phyloP scores from a whole-genome alignment of 2,329 filamentous ascomycete genomes.

The Verticillium klebahnii region DNA sequence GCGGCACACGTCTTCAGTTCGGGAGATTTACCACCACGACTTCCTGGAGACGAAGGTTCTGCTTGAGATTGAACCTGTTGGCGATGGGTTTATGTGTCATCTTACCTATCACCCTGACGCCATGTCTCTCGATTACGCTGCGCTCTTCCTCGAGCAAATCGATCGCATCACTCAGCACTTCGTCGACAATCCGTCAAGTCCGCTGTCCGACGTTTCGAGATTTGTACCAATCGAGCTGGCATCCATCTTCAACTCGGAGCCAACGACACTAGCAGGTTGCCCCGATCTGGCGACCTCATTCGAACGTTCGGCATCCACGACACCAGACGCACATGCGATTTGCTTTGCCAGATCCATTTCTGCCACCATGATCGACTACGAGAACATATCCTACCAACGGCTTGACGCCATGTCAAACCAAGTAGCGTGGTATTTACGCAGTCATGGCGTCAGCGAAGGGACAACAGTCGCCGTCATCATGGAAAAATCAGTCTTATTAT shows the following conservation, averaged over 20 bases:
- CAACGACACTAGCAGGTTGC: conserved; percentile 23
- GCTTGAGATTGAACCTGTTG: conserved; percentile 67
- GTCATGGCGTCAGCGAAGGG: conserved; percentile 41
- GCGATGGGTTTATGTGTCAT: conserved; percentile 34
- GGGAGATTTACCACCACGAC: conserved; percentile 59
- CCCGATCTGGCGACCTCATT: conserved; percentile 49
- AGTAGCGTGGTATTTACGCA: conserved; percentile 50
- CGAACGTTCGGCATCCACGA: conserved; percentile 41
- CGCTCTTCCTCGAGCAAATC: conserved; percentile 57
- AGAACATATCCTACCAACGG: conserved; percentile 56
- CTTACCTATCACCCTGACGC: conserved; percentile 41
- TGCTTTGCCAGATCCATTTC: conserved; percentile 53
- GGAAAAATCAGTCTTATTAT: conserved; percentile 71
- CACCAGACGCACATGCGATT: conserved; percentile 56
- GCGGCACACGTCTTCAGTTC: conserved; percentile 30
- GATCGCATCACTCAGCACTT: conserved; percentile 39
- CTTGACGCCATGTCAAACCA: conserved; percentile 56
- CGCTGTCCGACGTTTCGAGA: conserved; percentile 12
- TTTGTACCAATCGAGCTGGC: conserved; percentile 27
- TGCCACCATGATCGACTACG: conserved; percentile 22
- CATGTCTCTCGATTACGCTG: conserved; percentile 51
- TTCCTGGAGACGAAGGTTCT: conserved; percentile 72
- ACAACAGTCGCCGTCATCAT: conserved; percentile 69
- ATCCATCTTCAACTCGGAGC: conserved; percentile 44
- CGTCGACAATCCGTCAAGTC: conserved; percentile 6